Percentiles rank a stretch among this genome's conserved stretches.
These are phyloP conservation scores for Eucalyptus cladocalyx DNA, from an alignment of 345 rosid genomes.

Conservation along the genomic window DNA sequence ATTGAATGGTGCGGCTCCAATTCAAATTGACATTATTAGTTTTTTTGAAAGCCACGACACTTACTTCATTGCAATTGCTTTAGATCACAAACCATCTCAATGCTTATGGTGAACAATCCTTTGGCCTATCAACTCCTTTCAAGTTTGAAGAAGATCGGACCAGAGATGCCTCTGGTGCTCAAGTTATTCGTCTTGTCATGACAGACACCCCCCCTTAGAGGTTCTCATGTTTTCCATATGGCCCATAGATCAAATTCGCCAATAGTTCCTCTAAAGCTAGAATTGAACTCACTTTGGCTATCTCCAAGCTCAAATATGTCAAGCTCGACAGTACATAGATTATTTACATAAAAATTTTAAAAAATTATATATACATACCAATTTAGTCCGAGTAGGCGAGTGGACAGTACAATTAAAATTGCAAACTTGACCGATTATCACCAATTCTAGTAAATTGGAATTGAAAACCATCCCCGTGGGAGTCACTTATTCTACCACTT, in stretches of 20 bases:
- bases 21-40: no score
- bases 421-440: accelerated
- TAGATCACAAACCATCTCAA: neutral
- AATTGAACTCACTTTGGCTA: neutral
- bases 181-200: no score
- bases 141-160: neutral
- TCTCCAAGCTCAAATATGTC: no score
- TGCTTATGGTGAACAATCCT: accelerated
- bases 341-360: accelerated
- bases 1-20: neutral
- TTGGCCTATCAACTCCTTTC: neutral
- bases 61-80: no score
- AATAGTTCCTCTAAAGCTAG: neutral
- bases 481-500: no score
- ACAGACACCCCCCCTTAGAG: neutral
- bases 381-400: accelerated
- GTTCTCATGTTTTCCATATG: neutral
- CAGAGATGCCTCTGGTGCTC: neutral
- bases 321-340: neutral
- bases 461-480: accelerated
- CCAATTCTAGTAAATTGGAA: no score
- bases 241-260: neutral
- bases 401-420: accelerated
- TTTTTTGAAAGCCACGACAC: neutral
- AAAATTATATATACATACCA: no score